phyloP scores from a whole-genome alignment of 2,329 filamentous ascomycete species.

The Colletotrichum sp. region DNA sequence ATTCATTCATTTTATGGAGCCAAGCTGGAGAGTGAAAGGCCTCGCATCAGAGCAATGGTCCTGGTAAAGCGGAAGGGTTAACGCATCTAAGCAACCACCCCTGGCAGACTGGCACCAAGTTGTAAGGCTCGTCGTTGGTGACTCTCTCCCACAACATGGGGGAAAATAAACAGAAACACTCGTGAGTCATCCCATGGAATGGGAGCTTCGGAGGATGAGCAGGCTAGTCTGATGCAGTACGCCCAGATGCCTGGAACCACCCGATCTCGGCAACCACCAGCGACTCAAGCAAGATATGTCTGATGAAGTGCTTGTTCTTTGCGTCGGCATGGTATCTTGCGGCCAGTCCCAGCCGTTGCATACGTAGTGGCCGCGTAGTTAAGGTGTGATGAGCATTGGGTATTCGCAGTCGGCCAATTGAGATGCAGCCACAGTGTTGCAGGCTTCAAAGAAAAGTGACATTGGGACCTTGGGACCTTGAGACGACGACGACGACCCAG shows the following conservation, averaged over 20 bases:
- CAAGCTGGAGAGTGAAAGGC: background rate
- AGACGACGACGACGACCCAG: background rate
- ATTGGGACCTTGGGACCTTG: background rate
- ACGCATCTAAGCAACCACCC: constrained; percentile 1
- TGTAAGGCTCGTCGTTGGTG: background rate
- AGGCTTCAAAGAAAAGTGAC: background rate
- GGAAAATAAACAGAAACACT: constrained; percentile 1
- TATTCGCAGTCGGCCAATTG: background rate
- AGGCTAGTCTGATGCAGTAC: background rate
- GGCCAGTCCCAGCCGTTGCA: background rate
- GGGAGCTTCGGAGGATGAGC: background rate
- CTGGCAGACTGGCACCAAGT: background rate
- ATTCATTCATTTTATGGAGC: background rate
- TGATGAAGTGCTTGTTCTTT: background rate
- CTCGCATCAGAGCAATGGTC: background rate
- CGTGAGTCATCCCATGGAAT: constrained; percentile 12
- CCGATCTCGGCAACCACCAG: background rate
- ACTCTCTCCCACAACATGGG: background rate
- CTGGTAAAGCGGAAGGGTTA: background rate
- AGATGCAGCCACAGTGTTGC: background rate
- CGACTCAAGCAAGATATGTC: background rate
- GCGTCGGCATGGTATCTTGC: background rate
- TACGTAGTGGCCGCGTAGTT: background rate
- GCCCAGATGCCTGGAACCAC: background rate
- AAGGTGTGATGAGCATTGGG: background rate